Evolutionary conservation across 148 eudicot species (phyloP).

Genomic region (Bassia scoparia): DNA sequence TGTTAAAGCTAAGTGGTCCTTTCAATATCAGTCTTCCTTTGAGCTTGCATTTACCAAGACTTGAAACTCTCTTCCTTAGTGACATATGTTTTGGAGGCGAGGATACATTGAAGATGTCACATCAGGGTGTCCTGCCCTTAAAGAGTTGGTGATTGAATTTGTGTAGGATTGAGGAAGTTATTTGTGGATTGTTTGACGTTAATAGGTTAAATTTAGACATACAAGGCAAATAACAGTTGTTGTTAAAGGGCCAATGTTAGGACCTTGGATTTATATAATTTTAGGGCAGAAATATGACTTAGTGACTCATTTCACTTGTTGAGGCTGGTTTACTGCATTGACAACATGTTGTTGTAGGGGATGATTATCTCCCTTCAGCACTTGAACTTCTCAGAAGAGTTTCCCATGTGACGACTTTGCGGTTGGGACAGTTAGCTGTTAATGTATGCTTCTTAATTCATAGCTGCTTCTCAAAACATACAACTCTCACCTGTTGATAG

Average conservation of each 20-base stretch:
- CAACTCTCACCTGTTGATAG: neutral
- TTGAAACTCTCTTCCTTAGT: neutral
- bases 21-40: neutral
- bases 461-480: neutral
- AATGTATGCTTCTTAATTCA: neutral
- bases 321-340: neutral
- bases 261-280: neutral
- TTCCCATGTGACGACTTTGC: neutral
- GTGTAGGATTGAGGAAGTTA: neutral
- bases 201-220: neutral
- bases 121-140: neutral
- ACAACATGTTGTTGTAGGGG: neutral
- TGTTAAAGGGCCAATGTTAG: neutral
- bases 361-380: neutral
- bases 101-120: neutral
- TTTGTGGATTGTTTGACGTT: neutral
- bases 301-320: neutral
- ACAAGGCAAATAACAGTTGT: neutral
- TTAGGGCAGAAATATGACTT: neutral
- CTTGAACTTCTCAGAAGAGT: neutral
- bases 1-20: neutral
- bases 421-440: neutral
- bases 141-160: neutral
- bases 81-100: neutral
- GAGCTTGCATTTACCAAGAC: neutral